Evolutionary conservation across 345 rosid species (phyloP).

Genomic region (Lepidium didymum): DNA sequence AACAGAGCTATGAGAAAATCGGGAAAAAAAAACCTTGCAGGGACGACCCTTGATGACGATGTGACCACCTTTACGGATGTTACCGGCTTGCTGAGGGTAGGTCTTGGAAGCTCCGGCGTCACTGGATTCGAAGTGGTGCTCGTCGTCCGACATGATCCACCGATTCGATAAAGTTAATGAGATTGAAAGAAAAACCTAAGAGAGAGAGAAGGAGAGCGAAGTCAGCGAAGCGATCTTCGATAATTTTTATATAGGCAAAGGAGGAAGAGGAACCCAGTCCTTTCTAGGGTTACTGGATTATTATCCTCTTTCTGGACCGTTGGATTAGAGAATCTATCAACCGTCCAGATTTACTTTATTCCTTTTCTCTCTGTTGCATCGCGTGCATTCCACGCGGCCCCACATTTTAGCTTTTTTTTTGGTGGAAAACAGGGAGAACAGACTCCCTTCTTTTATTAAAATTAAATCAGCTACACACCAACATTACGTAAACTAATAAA

Average conservation of each 20-base stretch:
- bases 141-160: slow-evolving; percentile 34
- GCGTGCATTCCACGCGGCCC: slow-evolving; percentile 27
- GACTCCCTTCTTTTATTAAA: too few species aligned
- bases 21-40: slow-evolving; percentile 26
- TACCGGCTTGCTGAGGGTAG: slow-evolving; percentile 34
- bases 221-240: slow-evolving; percentile 2
- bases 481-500: too few species aligned
- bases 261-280: not conserved
- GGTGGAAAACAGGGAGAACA: too few species aligned
- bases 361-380: slow-evolving; percentile 10
- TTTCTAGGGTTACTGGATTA: slow-evolving; percentile 15
- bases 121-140: slow-evolving; percentile 37
- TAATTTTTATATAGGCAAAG: slow-evolving; percentile 4
- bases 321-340: not conserved
- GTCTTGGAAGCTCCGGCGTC: slow-evolving; percentile 40
- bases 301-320: slow-evolving; percentile 9
- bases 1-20: not conserved
- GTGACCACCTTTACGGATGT: slow-evolving; percentile 36
- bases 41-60: slow-evolving; percentile 38
- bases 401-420: slow-evolving; percentile 6
- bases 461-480: too few species aligned
- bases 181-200: not conserved
- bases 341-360: not conserved
- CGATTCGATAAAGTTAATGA: not conserved
- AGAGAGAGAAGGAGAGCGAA: slow-evolving; percentile 2